phyloP scores from a whole-genome alignment of 73 alveolate genomes.

The Tetrahymena thermophila region DNA sequence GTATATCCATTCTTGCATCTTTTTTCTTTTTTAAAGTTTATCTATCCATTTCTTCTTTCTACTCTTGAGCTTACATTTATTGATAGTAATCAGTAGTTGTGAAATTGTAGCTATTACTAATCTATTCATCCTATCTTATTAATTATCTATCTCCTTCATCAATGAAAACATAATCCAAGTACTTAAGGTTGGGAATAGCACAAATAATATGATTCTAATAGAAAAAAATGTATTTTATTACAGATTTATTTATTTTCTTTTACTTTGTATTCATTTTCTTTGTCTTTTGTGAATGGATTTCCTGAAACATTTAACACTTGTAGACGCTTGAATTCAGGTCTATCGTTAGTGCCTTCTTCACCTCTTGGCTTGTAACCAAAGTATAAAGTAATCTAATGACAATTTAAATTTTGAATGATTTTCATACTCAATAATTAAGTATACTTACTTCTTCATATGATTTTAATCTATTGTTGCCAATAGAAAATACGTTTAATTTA shows the following conservation, averaged over 20 bases:
- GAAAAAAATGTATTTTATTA: neutral
- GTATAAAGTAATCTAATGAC: neutral
- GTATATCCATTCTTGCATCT: neutral
- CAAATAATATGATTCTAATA: slow-evolving; percentile 52
- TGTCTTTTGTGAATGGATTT: slow-evolving; percentile 71
- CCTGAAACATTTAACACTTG: slow-evolving; percentile 71
- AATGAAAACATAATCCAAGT: slow-evolving; percentile 69
- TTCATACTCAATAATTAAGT: neutral
- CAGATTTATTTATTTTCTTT: neutral
- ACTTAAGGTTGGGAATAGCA: slow-evolving; percentile 56
- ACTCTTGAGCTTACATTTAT: neutral
- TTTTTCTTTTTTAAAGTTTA: neutral
- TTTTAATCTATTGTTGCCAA: slow-evolving; percentile 56
- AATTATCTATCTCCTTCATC: slow-evolving; percentile 57
- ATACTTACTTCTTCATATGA: slow-evolving; percentile 49
- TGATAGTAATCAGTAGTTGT: neutral
- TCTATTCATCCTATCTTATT: slow-evolving; percentile 53
- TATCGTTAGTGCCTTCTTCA: neutral
- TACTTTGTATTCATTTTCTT: slow-evolving; percentile 57
- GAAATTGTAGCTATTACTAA: slow-evolving; percentile 1
- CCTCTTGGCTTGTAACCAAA: neutral
- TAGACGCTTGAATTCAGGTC: slow-evolving; percentile 48
- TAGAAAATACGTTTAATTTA: slow-evolving; percentile 66
- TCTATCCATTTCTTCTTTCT: neutral
- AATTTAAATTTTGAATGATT: neutral